phyloP scores from a whole-genome alignment of 768 basidiomycete genomes.

The Hemileccinum impolitum region DNA sequence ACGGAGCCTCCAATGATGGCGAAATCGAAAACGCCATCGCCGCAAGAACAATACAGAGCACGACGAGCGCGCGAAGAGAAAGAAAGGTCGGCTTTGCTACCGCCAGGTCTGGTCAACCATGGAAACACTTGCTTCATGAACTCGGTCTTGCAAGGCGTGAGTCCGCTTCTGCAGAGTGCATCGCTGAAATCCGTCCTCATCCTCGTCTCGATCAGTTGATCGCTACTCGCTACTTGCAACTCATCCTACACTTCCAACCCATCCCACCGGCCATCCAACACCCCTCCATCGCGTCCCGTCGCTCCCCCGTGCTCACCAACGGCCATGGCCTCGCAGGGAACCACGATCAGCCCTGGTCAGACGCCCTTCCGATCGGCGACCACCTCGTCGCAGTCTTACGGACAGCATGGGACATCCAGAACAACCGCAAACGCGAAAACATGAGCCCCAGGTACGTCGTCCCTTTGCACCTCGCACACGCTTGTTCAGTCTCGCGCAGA shows the following conservation, averaged over 20 bases:
- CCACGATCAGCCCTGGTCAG: constrained; percentile 51
- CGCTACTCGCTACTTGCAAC: constrained; percentile 58
- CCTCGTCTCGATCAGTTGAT: constrained; percentile 45
- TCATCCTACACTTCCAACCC: constrained; percentile 54
- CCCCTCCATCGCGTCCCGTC: constrained; percentile 39
- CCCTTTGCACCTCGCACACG: not conserved
- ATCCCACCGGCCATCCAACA: constrained; percentile 41
- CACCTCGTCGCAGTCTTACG: constrained; percentile 58
- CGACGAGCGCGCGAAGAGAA: constrained; percentile 59
- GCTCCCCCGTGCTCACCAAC: constrained; percentile 63
- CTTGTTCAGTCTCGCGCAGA: constrained; percentile 32
- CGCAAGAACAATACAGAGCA: constrained; percentile 62
- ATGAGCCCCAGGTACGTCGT: constrained; percentile 65
- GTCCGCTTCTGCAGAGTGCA: constrained; percentile 35
- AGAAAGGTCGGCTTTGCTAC: constrained; percentile 57
- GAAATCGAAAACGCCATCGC: constrained; percentile 52
- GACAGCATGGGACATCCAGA: constrained; percentile 63
- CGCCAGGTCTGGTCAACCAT: constrained; percentile 76
- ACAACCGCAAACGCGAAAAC: constrained; percentile 44
- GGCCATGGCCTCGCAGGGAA: constrained; percentile 52
- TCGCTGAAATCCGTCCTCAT: not conserved
- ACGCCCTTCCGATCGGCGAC: constrained; percentile 69
- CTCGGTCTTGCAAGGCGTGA: constrained; percentile 84
- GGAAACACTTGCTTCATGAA: constrained; percentile 97
- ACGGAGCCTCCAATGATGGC: constrained; percentile 37